phyloP scores from a whole-genome alignment of 2,329 filamentous ascomycete genomes.

The Aspergillus alliaceus region DNA sequence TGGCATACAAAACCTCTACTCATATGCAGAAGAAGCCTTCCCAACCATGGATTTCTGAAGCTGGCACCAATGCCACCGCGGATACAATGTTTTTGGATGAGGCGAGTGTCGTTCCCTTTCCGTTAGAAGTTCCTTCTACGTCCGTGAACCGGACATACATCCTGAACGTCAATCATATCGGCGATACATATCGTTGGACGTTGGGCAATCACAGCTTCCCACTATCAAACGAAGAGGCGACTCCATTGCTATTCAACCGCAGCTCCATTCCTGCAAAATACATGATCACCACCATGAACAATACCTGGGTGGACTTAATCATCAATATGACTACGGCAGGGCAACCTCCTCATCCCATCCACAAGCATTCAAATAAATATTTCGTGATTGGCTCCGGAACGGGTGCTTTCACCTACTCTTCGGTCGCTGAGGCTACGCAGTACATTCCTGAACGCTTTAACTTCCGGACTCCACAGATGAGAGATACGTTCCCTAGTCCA shows the following conservation, averaged over 20 bases:
- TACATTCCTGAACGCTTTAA: slow-evolving; percentile 57
- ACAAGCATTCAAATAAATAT: slow-evolving; percentile 66
- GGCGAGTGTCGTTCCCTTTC: slow-evolving; percentile 48
- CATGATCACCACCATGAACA: slow-evolving; percentile 38
- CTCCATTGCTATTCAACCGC: slow-evolving; percentile 28
- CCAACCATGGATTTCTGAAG: slow-evolving; percentile 51
- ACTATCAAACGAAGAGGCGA: slow-evolving; percentile 22
- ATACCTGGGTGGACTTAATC: slow-evolving; percentile 57
- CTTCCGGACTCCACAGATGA: slow-evolving; percentile 54
- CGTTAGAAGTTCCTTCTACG: slow-evolving; percentile 18
- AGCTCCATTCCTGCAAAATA: slow-evolving; percentile 25
- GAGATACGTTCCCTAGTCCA: slow-evolving; percentile 52
- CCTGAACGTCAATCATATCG: slow-evolving; percentile 21
- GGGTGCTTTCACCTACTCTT: slow-evolving; percentile 53
- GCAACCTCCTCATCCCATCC: slow-evolving; percentile 61
- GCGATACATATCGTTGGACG: slow-evolving; percentile 26
- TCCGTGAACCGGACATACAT: slow-evolving; percentile 36
- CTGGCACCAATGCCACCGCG: slow-evolving; percentile 45
- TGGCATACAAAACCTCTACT: slow-evolving; percentile 41
- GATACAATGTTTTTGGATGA: slow-evolving; percentile 49
- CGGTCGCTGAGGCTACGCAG: slow-evolving; percentile 54
- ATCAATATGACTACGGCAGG: slow-evolving; percentile 32
- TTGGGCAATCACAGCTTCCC: slow-evolving; percentile 26
- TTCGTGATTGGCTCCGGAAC: slow-evolving; percentile 56
- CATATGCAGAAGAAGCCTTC: slow-evolving; percentile 20